Percentiles rank a stretch among this genome's conserved stretches.
Evolutionary conservation across 352 stramenopile genomes (phyloP).

Genomic region (Pythium brassicae): DNA sequence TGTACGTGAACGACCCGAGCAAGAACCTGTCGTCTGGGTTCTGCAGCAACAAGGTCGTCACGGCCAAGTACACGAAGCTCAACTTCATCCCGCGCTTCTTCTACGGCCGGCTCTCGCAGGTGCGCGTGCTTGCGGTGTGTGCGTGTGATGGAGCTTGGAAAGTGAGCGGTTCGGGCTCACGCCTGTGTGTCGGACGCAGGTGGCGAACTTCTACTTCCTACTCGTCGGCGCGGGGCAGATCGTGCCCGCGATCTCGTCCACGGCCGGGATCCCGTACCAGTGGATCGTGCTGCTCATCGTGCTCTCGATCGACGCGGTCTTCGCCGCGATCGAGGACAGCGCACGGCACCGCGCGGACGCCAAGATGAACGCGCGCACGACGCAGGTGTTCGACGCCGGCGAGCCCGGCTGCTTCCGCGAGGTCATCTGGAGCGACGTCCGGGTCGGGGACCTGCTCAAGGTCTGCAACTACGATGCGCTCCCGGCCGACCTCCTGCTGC

Average conservation of each 20-base stretch:
- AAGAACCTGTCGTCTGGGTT: constrained; percentile 56
- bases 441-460: constrained; percentile 83
- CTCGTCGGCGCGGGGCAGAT: constrained; percentile 83
- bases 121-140: constrained; percentile 3
- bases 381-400: constrained; percentile 58
- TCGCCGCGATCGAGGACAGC: constrained; percentile 82
- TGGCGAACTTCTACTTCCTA: constrained; percentile 90
- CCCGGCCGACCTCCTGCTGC: constrained; percentile 73
- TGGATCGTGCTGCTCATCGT: constrained; percentile 85
- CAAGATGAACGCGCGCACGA: constrained; percentile 76
- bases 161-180: background rate
- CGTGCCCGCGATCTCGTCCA: constrained; percentile 85
- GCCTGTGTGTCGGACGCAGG: constrained; percentile 9
- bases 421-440: constrained; percentile 54
- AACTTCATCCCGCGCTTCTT: constrained; percentile 85
- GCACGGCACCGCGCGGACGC: constrained; percentile 67
- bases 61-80: constrained; percentile 84
- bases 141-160: too few relatives aligned
- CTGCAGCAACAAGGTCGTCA: constrained; percentile 79
- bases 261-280: constrained; percentile 76
- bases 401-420: constrained; percentile 40
- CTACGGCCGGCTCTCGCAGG: constrained; percentile 79
- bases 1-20: constrained; percentile 66
- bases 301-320: constrained; percentile 81
- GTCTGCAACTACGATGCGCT: constrained; percentile 85